Base-by-base conservation (phyloP, 2,329 filamentous ascomycete species). In the Calcarisporium arbuscula region DNA sequence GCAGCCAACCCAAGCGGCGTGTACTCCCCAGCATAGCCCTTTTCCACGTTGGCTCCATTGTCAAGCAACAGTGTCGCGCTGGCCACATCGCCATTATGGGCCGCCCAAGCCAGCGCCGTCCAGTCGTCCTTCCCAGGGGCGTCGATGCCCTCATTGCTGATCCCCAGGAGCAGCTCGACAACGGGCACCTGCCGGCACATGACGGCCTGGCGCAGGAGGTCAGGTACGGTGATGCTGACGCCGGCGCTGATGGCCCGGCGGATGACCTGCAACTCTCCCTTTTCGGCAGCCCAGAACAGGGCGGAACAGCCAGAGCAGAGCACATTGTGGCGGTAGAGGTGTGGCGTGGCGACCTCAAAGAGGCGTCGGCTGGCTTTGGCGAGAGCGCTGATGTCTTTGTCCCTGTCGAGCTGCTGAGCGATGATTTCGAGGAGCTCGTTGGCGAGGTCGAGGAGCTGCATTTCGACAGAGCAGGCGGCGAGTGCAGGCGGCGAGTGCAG, bases 101-200 rank as follows among this genome's bases (percentile, higher is more conserved):
- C 28, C n/a, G 42, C 42, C 7, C 36, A 35, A 21, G 33, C 35
- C 25, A 45, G 19, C 8, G 40, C 28, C 14, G 37, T 42, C 42
- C 37, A 43, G 4, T 29, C 30, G 5, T 32, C 30, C 5, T 32
- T 19, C 19, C 39, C 31, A 11, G 14, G 18, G 11, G 28, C 30
- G 17, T 35, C 21, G 19, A 35, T 18, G 15, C 39, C 35, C 6
- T 36, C 31, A 11, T 37, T 40, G 1, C 34, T 21, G 2, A 25
- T 28, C 11, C 20, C 18, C 18, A 44, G 26, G 28, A 44, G 18
- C 11, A 35, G 30, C 5, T 26, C 11, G 22, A 36, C 34, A 7
- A 35, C 19, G n/a, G 21, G 17, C 3, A 10, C 26, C 19, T 34
- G 28, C 15, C 25, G 35, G 3, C 30, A 27, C 14, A 35, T 30